Percentiles rank a stretch among this genome's conserved stretches.
Evolutionary conservation across 495 filamentous ascomycete species (phyloP).

Genomic region (Podospora fimiseda): DNA sequence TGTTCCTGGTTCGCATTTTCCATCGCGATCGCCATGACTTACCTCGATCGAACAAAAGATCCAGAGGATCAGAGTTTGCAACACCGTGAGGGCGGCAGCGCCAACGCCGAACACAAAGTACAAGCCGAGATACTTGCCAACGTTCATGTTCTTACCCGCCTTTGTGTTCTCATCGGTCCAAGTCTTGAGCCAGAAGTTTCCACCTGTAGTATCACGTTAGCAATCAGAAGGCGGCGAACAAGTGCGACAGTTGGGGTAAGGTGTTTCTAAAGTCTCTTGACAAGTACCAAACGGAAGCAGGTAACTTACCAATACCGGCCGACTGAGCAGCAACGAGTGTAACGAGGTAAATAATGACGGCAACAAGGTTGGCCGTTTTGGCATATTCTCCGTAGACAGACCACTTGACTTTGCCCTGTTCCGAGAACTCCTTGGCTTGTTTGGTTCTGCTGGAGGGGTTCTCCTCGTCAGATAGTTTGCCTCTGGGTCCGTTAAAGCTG

Average conservation of each 20-base stretch:
- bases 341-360: slow-evolving; percentile 74
- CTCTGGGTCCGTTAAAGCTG: slow-evolving; percentile 78
- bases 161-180: slow-evolving; percentile 78
- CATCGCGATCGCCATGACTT: slow-evolving; percentile 20
- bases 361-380: slow-evolving; percentile 82
- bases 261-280: not conserved
- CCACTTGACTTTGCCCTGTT: slow-evolving; percentile 98
- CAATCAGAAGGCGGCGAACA: not conserved
- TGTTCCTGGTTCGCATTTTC: slow-evolving; percentile 5
- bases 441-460: slow-evolving; percentile 63
- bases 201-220: slow-evolving; percentile 31
- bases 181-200: slow-evolving; percentile 85
- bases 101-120: slow-evolving; percentile 93
- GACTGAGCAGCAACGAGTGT: slow-evolving; percentile 74
- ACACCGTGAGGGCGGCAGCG: slow-evolving; percentile 74
- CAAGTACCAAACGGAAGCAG: not conserved
- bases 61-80: slow-evolving; percentile 94
- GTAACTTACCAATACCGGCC: slow-evolving; percentile 57
- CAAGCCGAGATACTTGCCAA: slow-evolving; percentile 87
- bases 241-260: not conserved
- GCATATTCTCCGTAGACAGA: slow-evolving; percentile 83
- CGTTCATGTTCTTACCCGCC: slow-evolving; percentile 59
- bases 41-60: slow-evolving; percentile 99
- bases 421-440: slow-evolving; percentile 76
- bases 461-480: slow-evolving; percentile 80